phyloP scores from a whole-genome alignment of 371 early-diverging fungal species.

The Fennellomyces sp. region DNA sequence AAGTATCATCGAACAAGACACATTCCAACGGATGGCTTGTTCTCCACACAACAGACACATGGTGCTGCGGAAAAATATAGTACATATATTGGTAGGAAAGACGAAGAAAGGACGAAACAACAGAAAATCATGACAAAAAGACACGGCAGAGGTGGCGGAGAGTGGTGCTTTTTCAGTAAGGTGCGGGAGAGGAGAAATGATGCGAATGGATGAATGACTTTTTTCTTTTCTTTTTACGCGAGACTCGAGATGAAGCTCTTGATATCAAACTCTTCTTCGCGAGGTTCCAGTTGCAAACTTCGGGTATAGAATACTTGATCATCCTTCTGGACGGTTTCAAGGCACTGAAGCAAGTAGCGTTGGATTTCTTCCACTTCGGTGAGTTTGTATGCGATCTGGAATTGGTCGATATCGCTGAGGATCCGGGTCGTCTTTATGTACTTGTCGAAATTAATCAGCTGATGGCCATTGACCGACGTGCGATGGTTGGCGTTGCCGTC shows the following conservation, averaged over 20 bases:
- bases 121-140: too few species aligned
- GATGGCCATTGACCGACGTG: conserved; percentile 30
- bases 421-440: conserved; percentile 65
- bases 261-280: conserved; percentile 42
- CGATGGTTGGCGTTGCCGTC: conserved; percentile 49
- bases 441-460: conserved; percentile 85
- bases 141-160: too few species aligned
- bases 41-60: too few species aligned
- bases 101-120: too few species aligned
- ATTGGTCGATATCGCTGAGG: conserved; percentile 78
- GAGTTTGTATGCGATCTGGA: conserved; percentile 74
- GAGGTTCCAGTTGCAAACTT: conserved; percentile 46
- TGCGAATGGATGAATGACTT: too few species aligned
- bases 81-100: too few species aligned
- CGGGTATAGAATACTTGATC: conserved; percentile 43
- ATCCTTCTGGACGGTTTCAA: conserved; percentile 41
- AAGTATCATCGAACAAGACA: too few species aligned
- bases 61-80: too few species aligned
- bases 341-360: conserved; percentile 28
- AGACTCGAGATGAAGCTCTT: conserved; percentile 22
- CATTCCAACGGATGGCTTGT: too few species aligned
- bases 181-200: too few species aligned
- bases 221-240: conserved; percentile 8
- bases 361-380: conserved; percentile 62
- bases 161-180: too few species aligned